Evolutionary conservation across 805 yeast species (phyloP), one percentile per base, ranked within the genome.

Genomic region (Candida caryicola): DNA sequence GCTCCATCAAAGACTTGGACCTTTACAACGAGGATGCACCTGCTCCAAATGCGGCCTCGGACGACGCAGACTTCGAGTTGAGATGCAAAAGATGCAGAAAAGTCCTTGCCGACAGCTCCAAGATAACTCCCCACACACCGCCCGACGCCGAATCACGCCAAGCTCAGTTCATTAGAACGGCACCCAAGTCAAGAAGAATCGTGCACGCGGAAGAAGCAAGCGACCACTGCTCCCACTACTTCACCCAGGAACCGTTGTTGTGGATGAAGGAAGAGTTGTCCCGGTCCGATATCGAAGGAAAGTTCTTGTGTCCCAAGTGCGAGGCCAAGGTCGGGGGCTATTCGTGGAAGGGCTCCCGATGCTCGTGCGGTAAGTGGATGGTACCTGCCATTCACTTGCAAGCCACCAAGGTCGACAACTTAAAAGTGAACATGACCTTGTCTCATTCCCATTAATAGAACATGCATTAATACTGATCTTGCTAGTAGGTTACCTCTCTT

Each of bases 331-430:
- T 93, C 2, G 99, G 99, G 10, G 89, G 87, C 0, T 93, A 89
- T 58, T 79, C 82, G 45, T 93, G 99, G 99, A 85, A 82, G 52
- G 99, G 99, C 0, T 79, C 91, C 2, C 69, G 95, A 51, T 93
- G 99, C 60, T 79, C 93, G 41, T 93, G 99, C 60, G 97, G 97
- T 2, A 79, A 78, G 51, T 93, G 99, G 99, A 82, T 91, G 72
- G 76, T 87, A 7, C 99, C 99, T 0, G 95, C 95, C 1, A 74
- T 93, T 43, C 87, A 85, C 57, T 60, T 93, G 39, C 89, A 82
- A 58, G 69, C 81, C 19, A 83, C 89, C 5, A 85, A 86, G 57
- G 91, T 87, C 4, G 97, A 91, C 56, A 40, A 40, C 13, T 19
- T 40, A 3, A 40, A 36, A 27, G 10, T 15, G 6, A 13, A n/a